Evolutionary conservation across 1,284 basidiomycete species (phyloP).

Genomic region (Marasmius fiardii): DNA sequence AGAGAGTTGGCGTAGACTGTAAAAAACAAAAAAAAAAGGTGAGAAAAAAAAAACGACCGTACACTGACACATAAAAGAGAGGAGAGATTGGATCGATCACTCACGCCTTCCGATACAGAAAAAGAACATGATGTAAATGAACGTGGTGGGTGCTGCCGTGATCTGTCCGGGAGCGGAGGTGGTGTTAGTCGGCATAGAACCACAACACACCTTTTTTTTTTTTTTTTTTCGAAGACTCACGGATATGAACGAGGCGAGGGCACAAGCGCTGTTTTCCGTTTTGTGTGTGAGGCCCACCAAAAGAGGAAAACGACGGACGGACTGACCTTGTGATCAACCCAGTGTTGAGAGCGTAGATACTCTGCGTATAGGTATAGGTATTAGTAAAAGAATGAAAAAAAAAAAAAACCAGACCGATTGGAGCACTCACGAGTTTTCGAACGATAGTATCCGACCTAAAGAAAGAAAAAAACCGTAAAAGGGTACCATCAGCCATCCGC

Average conservation of each 20-base stretch:
- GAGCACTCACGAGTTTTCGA: constrained; percentile 34
- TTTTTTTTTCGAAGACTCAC: no score
- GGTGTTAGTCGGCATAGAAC: no score
- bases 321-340: constrained; percentile 33
- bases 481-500: no score
- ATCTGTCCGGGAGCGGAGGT: no score
- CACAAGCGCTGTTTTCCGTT: constrained; percentile 29
- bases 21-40: not conserved
- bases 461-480: no score
- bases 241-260: constrained; percentile 40
- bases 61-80: no score
- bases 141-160: constrained; percentile 31
- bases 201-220: no score
- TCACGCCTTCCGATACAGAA: constrained; percentile 45
- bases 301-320: no score
- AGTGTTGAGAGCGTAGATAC: constrained; percentile 46
- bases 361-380: constrained; percentile 27
- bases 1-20: not conserved
- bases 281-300: no score
- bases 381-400: not conserved
- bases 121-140: constrained; percentile 48
- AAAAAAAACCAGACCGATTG: not conserved
- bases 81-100: constrained; percentile 16
- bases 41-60: not conserved
- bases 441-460: constrained; percentile 44